phyloP scores from a whole-genome alignment of 108 stramenopile genomes.

The Chaetoceros tenuissimus region DNA sequence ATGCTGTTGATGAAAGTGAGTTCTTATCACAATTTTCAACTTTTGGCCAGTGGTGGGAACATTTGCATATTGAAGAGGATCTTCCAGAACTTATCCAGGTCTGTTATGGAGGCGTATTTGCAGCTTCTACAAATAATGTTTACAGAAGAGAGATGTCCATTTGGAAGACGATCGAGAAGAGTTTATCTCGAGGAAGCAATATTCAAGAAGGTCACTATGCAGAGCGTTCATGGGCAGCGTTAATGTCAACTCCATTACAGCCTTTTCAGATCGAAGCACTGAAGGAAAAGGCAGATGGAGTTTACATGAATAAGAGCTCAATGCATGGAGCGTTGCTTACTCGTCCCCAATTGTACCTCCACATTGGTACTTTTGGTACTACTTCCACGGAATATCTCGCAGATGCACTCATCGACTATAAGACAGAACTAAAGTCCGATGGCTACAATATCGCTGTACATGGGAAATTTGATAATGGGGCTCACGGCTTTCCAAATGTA shows the following conservation, averaged over 20 bases:
- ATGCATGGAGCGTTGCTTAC: too few species aligned
- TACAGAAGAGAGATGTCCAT: conserved; percentile 1
- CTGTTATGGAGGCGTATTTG: conserved; percentile 28
- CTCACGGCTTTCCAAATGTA: too few species aligned
- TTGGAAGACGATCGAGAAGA: conserved; percentile 10
- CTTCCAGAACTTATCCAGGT: conserved; percentile 13
- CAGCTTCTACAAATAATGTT: conserved; percentile 5
- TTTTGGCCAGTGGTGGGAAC: conserved; percentile 18
- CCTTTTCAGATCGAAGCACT: conserved; percentile 11
- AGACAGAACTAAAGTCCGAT: too few species aligned
- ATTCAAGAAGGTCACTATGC: conserved; percentile 44
- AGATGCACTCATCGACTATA: too few species aligned
- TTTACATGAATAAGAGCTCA: too few species aligned
- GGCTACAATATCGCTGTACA: too few species aligned
- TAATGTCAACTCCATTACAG: conserved; percentile 16
- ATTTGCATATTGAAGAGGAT: conserved; percentile 7
- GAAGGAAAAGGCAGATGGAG: too few species aligned
- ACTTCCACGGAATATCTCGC: too few species aligned
- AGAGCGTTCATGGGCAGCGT: conserved; percentile 29
- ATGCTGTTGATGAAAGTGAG: conserved; percentile 5
- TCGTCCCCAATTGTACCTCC: too few species aligned
- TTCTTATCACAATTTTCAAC: conserved; percentile 22
- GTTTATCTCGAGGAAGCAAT: conserved; percentile 25
- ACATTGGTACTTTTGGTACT: too few species aligned
- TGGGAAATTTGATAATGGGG: too few species aligned